Percentiles rank a stretch among this genome's conserved stretches.
These are phyloP conservation scores for Colletotrichum paranaense DNA, from an alignment of 2,329 filamentous ascomycete species.

Conservation along the genomic window DNA sequence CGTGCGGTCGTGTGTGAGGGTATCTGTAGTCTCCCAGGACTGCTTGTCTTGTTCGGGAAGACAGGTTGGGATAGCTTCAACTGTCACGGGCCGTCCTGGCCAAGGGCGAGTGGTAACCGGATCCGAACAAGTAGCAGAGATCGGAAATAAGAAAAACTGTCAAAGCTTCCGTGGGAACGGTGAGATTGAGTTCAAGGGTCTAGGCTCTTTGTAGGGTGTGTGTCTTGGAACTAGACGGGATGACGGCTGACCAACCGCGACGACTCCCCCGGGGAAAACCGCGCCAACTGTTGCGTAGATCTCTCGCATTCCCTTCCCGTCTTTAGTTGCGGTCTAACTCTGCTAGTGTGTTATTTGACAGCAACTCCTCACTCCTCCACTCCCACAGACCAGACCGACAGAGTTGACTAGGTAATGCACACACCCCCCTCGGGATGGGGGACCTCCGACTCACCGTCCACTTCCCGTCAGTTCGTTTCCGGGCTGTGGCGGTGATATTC, in stretches of 20 bases:
- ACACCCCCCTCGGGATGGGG: neutral
- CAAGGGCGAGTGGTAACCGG: neutral
- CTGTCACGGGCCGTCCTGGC: conserved; percentile 3
- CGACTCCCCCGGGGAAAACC: neutral
- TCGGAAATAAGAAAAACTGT: neutral
- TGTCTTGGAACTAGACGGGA: conserved; percentile 1
- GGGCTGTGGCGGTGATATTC: conserved; percentile 5
- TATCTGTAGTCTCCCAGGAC: neutral
- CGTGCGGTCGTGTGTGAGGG: conserved; percentile 7
- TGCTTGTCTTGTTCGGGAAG: neutral
- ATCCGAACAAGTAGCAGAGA: conserved; percentile 14
- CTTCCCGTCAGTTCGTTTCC: neutral
- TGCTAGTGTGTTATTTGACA: neutral
- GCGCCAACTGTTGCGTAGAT: neutral
- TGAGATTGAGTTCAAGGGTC: conserved; percentile 6
- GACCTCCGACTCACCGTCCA: neutral
- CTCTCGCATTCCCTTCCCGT: conserved; percentile 29
- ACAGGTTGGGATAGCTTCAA: neutral
- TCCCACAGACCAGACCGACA: no score
- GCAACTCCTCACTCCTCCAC: neutral
- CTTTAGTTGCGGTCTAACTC: neutral
- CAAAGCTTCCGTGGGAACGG: conserved; percentile 6
- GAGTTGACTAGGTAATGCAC: neutral
- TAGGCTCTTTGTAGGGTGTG: neutral
- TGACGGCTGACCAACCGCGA: conserved; percentile 13